Conservation (phyloP, 2,329 filamentous ascomycete genomes). For the Phaeophleospora eucalypticola region DNA sequence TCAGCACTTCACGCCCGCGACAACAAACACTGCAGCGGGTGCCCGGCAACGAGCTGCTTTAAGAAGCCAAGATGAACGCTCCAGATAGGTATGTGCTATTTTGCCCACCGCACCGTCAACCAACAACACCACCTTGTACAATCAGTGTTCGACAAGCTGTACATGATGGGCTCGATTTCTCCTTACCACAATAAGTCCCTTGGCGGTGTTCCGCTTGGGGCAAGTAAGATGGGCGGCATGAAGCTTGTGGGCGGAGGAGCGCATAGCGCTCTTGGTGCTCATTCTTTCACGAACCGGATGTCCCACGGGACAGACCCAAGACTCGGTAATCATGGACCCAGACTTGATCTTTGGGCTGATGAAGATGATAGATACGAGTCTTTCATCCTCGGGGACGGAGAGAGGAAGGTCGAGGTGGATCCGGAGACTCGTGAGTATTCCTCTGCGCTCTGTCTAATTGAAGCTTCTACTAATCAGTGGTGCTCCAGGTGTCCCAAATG, state of each 20-base stretch:
- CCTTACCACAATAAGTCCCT: no score
- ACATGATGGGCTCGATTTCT: no score
- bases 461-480: not conserved
- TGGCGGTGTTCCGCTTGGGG: no score
- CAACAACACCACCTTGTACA: slow-evolving; percentile 4
- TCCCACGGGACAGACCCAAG: slow-evolving; percentile 16
- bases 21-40: not conserved
- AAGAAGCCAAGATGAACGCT: slow-evolving; percentile 47
- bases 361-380: slow-evolving; percentile 72
- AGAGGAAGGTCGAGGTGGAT: slow-evolving; percentile 90
- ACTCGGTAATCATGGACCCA: slow-evolving; percentile 19
- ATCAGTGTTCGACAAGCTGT: slow-evolving; percentile 5
- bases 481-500: slow-evolving; percentile 77
- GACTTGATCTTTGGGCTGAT: slow-evolving; percentile 28
- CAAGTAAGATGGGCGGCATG: no score
- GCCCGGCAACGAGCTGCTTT: not conserved
- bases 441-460: not conserved
- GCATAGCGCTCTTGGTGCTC: no score
- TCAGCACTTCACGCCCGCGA: not conserved
- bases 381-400: slow-evolving; percentile 78
- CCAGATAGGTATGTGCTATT: slow-evolving; percentile 47
- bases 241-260: no score
- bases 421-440: slow-evolving; percentile 74
- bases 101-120: slow-evolving; percentile 3
- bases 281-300: slow-evolving; percentile 13